Conservation (phyloP, 768 basidiomycete species). For the Kwoniella dendrophila region DNA sequence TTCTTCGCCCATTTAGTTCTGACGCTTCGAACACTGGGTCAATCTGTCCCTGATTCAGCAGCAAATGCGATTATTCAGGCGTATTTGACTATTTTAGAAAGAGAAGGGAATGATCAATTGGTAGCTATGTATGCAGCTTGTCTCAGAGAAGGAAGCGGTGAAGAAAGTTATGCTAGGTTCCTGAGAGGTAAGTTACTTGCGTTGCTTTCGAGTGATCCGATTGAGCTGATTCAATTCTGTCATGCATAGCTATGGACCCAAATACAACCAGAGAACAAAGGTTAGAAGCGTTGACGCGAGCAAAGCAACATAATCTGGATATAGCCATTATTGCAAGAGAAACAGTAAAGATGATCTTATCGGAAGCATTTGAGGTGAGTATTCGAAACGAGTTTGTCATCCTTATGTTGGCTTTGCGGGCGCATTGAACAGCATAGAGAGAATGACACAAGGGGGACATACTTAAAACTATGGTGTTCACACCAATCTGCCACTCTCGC, state of each 20-base stretch:
- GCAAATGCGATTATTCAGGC: constrained; percentile 82
- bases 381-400: background rate
- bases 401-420: background rate
- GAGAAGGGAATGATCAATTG: constrained; percentile 75
- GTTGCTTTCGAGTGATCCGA: too few relatives aligned
- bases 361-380: constrained; percentile 60
- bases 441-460: background rate
- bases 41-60: constrained; percentile 70
- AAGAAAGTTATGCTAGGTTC: constrained; percentile 89
- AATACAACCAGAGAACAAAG: constrained; percentile 63
- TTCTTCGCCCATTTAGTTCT: constrained; percentile 95
- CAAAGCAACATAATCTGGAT: constrained; percentile 82
- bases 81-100: constrained; percentile 84
- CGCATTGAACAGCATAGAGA: background rate
- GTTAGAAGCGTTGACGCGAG: constrained; percentile 69
- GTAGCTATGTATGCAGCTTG: constrained; percentile 94
- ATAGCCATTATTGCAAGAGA: constrained; percentile 74
- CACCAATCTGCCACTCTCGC: background rate
- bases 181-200: constrained; percentile 63
- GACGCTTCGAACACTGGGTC: constrained; percentile 78
- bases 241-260: constrained; percentile 52
- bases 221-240: background rate
- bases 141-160: constrained; percentile 79
- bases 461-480: background rate
- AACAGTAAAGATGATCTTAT: constrained; percentile 67